These are phyloP conservation scores for Apiosordaria backusii DNA, from an alignment of 495 filamentous ascomycete genomes.

Conservation along the genomic window DNA sequence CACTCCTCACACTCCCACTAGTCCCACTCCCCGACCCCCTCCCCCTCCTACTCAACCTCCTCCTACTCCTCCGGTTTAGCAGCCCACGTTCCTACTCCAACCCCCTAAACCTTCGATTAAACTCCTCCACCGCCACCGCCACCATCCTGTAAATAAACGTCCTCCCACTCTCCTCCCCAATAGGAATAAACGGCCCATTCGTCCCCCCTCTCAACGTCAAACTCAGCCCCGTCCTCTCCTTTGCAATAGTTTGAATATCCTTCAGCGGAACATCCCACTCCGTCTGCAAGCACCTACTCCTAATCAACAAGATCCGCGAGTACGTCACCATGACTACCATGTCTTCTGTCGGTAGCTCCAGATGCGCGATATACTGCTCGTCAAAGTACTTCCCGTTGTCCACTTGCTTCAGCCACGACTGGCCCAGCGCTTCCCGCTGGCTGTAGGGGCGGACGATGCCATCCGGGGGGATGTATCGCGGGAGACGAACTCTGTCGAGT, in stretches of 20 bases:
- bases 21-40: neutral
- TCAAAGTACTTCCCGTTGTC: constrained; percentile 97
- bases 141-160: constrained; percentile 76
- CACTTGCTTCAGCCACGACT: constrained; percentile 97
- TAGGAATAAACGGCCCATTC: constrained; percentile 92
- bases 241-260: constrained; percentile 93
- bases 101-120: constrained; percentile 51
- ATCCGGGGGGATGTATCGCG: constrained; percentile 86
- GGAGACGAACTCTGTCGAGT: constrained; percentile 86
- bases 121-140: constrained; percentile 55
- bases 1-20: too few relatives aligned
- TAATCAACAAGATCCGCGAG: constrained; percentile 83
- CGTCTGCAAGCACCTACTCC: constrained; percentile 73
- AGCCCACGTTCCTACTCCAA: constrained; percentile 31
- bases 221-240: constrained; percentile 91
- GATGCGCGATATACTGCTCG: constrained; percentile 93
- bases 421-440: constrained; percentile 91
- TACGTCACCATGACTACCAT: constrained; percentile 96
- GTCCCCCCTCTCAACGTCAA: constrained; percentile 83
- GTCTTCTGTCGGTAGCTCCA: constrained; percentile 85
- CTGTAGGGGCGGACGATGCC: constrained; percentile 93
- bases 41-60: neutral
- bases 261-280: constrained; percentile 97
- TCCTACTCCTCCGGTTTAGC: neutral
- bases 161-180: constrained; percentile 79